Percentiles rank a stretch among this genome's conserved stretches.
Evolutionary conservation across 106 monocot species (phyloP).

Genomic region (Apostasia shenzhenica): DNA sequence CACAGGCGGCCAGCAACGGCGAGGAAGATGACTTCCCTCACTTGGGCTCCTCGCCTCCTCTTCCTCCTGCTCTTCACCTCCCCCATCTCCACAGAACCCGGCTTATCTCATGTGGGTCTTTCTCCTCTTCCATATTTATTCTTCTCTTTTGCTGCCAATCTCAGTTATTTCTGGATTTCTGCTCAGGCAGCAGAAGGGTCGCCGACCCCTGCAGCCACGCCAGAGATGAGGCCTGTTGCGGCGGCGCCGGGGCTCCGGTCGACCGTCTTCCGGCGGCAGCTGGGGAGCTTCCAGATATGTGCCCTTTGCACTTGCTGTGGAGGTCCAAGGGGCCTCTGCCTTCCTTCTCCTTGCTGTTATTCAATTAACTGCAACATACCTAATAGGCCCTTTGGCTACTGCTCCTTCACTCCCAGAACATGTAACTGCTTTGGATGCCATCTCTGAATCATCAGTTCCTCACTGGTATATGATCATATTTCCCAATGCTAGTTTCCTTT

Average conservation of each 20-base stretch:
- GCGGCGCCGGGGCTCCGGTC: neutral
- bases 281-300: conserved; percentile 78
- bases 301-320: conserved; percentile 96
- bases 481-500: too few species aligned
- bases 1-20: neutral
- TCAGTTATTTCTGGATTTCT: neutral
- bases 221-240: neutral
- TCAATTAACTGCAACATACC: conserved; percentile 98
- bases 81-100: neutral
- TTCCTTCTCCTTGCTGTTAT: conserved; percentile 95
- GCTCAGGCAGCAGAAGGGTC: conserved; percentile 4
- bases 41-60: neutral
- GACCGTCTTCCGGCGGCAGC: conserved; percentile 23
- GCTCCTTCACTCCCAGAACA: conserved; percentile 81
- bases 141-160: neutral
- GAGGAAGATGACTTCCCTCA: conserved; percentile 7
- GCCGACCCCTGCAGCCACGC: neutral
- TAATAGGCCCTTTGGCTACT: conserved; percentile 89
- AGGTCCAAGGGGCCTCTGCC: conserved; percentile 59
- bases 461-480: too few species aligned
- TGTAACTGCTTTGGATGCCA: conserved; percentile 89
- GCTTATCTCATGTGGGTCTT: conserved; percentile 3
- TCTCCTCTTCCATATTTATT: neutral
- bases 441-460: conserved; percentile 1
- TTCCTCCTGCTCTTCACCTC: conserved; percentile 4